phyloP scores from a whole-genome alignment of 805 yeast genomes.

The Myxozyma lipomycoides region DNA sequence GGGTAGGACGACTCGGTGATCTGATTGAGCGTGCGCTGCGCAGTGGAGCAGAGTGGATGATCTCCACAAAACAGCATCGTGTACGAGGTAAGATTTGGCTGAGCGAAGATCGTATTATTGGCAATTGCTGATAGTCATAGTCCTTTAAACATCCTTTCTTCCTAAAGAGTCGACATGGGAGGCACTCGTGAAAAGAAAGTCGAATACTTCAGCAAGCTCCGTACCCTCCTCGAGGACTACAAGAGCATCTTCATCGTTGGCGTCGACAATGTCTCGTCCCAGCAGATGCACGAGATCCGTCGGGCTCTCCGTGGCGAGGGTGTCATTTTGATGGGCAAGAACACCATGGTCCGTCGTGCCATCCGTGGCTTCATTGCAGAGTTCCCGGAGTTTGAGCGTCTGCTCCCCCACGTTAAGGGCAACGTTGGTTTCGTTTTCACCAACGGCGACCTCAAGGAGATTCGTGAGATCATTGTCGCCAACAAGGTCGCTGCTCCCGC shows the following conservation, averaged over 20 bases:
- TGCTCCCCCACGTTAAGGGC: slow-evolving; percentile 93
- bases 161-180: slow-evolving; percentile 95
- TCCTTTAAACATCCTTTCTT: slow-evolving; percentile 92
- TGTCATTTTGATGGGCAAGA: slow-evolving; percentile 98
- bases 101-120: too few relatives aligned
- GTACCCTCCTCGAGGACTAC: slow-evolving; percentile 88
- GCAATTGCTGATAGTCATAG: too few relatives aligned
- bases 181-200: slow-evolving; percentile 96
- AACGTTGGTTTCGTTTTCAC: slow-evolving; percentile 99
- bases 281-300: slow-evolving; percentile 99
- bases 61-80: too few relatives aligned
- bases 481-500: slow-evolving; percentile 99
- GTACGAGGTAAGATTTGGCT: too few relatives aligned
- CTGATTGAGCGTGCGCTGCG: too few relatives aligned
- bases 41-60: too few relatives aligned
- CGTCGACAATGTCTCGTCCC: slow-evolving; percentile 99
- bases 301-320: slow-evolving; percentile 92
- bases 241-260: slow-evolving; percentile 98
- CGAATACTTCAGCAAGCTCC: slow-evolving; percentile 93
- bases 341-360: slow-evolving; percentile 99
- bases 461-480: slow-evolving; percentile 81
- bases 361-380: slow-evolving; percentile 91
- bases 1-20: too few relatives aligned
- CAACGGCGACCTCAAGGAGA: slow-evolving; percentile 84
- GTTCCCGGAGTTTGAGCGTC: slow-evolving; percentile 92